Percentiles rank a stretch among this genome's conserved stretches.
These are phyloP conservation scores for Pyrenula aspistea DNA, from an alignment of 495 filamentous ascomycete genomes.

Conservation along the genomic window DNA sequence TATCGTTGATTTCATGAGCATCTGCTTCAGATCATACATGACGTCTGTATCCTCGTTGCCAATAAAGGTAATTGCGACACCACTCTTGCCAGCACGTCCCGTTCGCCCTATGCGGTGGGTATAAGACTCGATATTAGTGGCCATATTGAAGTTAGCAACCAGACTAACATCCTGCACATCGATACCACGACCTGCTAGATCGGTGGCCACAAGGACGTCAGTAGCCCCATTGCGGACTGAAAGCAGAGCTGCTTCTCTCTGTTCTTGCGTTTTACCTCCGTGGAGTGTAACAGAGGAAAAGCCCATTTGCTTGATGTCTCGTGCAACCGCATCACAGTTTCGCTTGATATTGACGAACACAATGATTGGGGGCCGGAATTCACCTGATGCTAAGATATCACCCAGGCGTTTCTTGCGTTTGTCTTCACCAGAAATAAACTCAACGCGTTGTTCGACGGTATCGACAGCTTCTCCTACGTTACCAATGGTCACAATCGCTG, in stretches of 20 bases:
- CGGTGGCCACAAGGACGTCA: conserved; percentile 92
- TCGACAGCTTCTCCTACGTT: conserved; percentile 96
- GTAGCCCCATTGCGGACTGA: conserved; percentile 67
- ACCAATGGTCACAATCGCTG: conserved; percentile 90
- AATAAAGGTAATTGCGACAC: conserved; percentile 93
- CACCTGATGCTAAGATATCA: conserved; percentile 76
- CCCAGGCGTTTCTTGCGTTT: conserved; percentile 92
- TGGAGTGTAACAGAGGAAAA: conserved; percentile 86
- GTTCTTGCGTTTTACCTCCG: conserved; percentile 92
- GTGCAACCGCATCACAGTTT: conserved; percentile 91
- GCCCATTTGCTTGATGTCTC: conserved; percentile 92
- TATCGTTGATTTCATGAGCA: conserved; percentile 85
- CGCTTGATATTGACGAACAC: conserved; percentile 99
- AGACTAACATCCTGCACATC: conserved; percentile 90
- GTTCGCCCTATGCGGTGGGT: conserved; percentile 97
- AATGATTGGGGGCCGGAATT: conserved; percentile 89
- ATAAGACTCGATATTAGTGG: conserved; percentile 84
- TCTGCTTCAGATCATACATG: conserved; percentile 87
- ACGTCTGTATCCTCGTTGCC: conserved; percentile 87
- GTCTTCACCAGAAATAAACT: conserved; percentile 86
- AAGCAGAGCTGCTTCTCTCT: conserved; percentile 89
- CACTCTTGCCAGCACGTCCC: conserved; percentile 93
- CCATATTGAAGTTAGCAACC: conserved; percentile 99
- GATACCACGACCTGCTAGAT: conserved; percentile 95
- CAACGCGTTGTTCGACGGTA: conserved; percentile 94